Evolutionary conservation across 2,329 filamentous ascomycete species (phyloP), one percentile per base, ranked within the genome.

Genomic region (Pseudogymnoascus verrucosus): DNA sequence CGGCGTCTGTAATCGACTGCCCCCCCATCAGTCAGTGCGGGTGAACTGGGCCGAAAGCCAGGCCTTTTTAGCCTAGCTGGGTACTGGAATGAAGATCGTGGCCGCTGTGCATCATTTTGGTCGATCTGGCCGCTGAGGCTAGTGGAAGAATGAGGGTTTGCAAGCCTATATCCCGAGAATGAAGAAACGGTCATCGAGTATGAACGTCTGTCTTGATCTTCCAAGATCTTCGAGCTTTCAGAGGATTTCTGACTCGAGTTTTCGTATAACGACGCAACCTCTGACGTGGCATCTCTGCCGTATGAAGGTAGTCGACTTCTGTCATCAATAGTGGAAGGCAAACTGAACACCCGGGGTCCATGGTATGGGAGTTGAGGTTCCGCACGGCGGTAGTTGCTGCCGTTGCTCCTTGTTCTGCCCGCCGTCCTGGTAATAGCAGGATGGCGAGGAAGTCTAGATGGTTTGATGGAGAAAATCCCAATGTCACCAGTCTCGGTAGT

Each of bases 401-500:
- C 66, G 66, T 16, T 61, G 57, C 19, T 64, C 68, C 62, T 64
- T 65, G 12, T 69, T 65, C 31, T 64, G 67, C 36, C 67, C 65
- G 37, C 57, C 60, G 36, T 31, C 64, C 23, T 69, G 68, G 64
- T 68, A 67, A 23, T 64, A 69, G 40, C 67, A 69, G 36, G 65
- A 54, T 36, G 66, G 61, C 39, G 68, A 19, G 71, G 68, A 59
- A 73, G 63, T 31, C 72, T 71, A 44, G 73, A 70, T 6, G 79
- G 76, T 57, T 76, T 78, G 67, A 85, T 83, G 61, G 82, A 84
- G 71, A 86, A 87, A 60, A 82, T 74, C 4, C 84, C 84, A 67
- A 86, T 84, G 67, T 88, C 84, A n/a, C 85, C 84, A 7, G 84
- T 86, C 70, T 88, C 85, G 0, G 84, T 87, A 1, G 83, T 86